A percentile compares a stretch with the other conserved stretches of the same genome.
These are phyloP conservation scores for Vanrija pseudolonga DNA, from an alignment of 1,284 basidiomycete species.

Conservation along the genomic window DNA sequence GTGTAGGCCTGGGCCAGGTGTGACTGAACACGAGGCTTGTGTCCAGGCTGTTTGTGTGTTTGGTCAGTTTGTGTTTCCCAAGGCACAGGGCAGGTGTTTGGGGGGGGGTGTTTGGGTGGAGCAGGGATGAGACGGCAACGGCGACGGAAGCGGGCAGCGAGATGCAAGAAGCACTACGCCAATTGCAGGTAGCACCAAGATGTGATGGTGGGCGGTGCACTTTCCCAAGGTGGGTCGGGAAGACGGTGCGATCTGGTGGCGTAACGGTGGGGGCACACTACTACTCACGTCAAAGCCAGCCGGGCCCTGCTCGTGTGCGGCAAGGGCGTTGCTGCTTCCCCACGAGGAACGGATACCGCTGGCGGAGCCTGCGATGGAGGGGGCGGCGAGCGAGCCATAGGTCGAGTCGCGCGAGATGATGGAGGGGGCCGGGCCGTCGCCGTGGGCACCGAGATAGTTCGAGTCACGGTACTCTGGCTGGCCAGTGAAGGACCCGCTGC, in stretches of 20 bases:
- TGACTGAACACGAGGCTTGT: slow-evolving; percentile 25
- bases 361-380: slow-evolving; percentile 3
- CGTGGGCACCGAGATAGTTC: slow-evolving; percentile 6
- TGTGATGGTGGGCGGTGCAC: too few relatives aligned
- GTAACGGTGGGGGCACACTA: neutral
- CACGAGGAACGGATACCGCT: slow-evolving; percentile 11
- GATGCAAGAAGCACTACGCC: neutral
- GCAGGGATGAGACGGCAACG: too few relatives aligned
- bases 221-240: too few relatives aligned
- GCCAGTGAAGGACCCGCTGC: slow-evolving; percentile 1
- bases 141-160: neutral
- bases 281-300: slow-evolving; percentile 30
- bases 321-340: slow-evolving; percentile 22
- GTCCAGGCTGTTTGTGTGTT: neutral
- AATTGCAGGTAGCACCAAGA: too few relatives aligned
- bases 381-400: slow-evolving; percentile 14
- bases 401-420: slow-evolving; percentile 43
- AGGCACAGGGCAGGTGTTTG: neutral
- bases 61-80: too few relatives aligned
- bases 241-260: too few relatives aligned
- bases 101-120: too few relatives aligned
- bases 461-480: slow-evolving; percentile 4
- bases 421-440: slow-evolving; percentile 25
- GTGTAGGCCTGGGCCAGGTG: slow-evolving; percentile 29
- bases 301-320: slow-evolving; percentile 18